Evolutionary conservation across 108 stramenopile genomes (phyloP).

Genomic region (Conticribra weissflogii): DNA sequence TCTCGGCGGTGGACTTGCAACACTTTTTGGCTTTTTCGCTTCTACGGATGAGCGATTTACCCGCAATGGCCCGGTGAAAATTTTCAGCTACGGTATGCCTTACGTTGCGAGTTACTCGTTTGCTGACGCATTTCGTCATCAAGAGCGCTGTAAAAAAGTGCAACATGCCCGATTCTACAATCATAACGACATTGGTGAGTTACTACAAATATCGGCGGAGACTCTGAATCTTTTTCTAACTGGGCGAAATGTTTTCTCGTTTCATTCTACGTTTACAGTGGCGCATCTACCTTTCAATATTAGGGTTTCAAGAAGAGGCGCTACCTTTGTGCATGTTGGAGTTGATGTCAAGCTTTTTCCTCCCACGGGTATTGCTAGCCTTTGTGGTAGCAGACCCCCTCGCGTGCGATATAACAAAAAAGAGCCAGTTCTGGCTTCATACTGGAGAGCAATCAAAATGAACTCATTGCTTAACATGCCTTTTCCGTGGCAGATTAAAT

Average conservation of each 20-base stretch:
- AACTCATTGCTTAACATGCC: slow-evolving; percentile 55
- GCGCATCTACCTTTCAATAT: slow-evolving; percentile 55
- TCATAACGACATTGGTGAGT: slow-evolving; percentile 53
- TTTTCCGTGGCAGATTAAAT: slow-evolving; percentile 50
- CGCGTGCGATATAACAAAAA: slow-evolving; percentile 31
- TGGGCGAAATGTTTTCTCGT: neutral
- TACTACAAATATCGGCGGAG: too few relatives aligned
- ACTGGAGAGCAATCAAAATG: slow-evolving; percentile 46
- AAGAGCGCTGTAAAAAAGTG: slow-evolving; percentile 54
- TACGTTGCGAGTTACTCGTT: slow-evolving; percentile 57
- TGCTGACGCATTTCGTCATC: slow-evolving; percentile 62
- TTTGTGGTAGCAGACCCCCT: slow-evolving; percentile 29
- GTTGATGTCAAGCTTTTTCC: slow-evolving; percentile 57
- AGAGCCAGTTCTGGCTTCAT: slow-evolving; percentile 31
- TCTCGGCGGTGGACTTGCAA: slow-evolving; percentile 65
- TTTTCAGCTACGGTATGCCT: slow-evolving; percentile 67
- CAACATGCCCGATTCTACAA: slow-evolving; percentile 63
- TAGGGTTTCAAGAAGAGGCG: slow-evolving; percentile 46
- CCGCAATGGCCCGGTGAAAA: slow-evolving; percentile 62
- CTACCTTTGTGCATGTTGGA: slow-evolving; percentile 54
- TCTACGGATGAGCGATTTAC: slow-evolving; percentile 73
- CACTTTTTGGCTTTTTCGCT: slow-evolving; percentile 66
- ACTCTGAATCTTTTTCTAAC: too few relatives aligned
- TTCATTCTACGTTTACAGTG: slow-evolving; percentile 21
- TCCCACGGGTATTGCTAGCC: slow-evolving; percentile 15